Conservation (phyloP, 2,329 filamentous ascomycete species). For the Fusarium buxicola region DNA sequence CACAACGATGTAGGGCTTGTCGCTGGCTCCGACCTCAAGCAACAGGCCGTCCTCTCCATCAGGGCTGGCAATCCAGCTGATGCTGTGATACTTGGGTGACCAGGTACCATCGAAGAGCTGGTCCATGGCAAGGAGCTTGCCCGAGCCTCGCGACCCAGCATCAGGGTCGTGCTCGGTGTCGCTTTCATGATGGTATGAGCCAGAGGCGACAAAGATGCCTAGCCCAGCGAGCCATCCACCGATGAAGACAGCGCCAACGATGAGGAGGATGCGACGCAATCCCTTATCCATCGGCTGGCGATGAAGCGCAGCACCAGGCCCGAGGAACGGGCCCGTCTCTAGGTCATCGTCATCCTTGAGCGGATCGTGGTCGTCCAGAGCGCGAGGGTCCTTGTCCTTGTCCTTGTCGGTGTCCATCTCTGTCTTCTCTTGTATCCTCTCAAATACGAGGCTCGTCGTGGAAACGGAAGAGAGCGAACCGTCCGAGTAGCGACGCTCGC, state of each 20-base stretch:
- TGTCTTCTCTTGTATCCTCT: constrained; percentile 73
- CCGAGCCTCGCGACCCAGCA: constrained; percentile 71
- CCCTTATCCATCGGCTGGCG: constrained; percentile 72
- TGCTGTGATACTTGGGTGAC: constrained; percentile 70
- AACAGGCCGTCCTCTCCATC: constrained; percentile 86
- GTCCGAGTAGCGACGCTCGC: constrained; percentile 53
- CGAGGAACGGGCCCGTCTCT: constrained; percentile 67
- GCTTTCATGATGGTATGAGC: constrained; percentile 74
- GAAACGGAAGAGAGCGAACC: constrained; percentile 81
- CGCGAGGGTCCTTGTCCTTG: constrained; percentile 48
- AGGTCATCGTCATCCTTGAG: constrained; percentile 54
- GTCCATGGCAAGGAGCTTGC: constrained; percentile 79
- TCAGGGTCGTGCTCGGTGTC: constrained; percentile 74
- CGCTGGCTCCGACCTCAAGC: constrained; percentile 74
- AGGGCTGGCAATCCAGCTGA: constrained; percentile 81
- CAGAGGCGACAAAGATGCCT: constrained; percentile 72
- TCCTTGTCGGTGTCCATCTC: constrained; percentile 48
- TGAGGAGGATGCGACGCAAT: constrained; percentile 71
- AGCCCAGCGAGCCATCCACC: constrained; percentile 77
- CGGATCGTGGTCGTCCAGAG: constrained; percentile 59
- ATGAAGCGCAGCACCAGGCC: constrained; percentile 51
- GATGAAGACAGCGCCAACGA: constrained; percentile 69
- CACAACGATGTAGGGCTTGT: constrained; percentile 83
- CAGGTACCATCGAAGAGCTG: constrained; percentile 76
- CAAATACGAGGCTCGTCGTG: constrained; percentile 84